Conservation (phyloP, 805 yeast species). For the Candida caryicola region DNA sequence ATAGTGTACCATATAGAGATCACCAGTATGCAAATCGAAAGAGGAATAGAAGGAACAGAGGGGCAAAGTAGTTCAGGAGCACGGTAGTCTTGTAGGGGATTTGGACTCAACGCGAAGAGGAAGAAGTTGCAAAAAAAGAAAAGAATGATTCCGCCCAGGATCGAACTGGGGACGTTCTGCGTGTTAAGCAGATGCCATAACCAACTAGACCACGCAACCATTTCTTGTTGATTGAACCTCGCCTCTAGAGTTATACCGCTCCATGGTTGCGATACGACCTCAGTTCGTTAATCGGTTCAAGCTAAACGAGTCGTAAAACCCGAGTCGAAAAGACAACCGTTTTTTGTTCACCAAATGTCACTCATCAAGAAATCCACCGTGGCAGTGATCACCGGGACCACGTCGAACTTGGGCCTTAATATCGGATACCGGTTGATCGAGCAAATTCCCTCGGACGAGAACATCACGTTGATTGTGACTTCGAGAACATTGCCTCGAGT, state of each 20-base stretch:
- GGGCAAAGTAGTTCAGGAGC: not conserved
- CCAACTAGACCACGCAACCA: slow-evolving; percentile 99
- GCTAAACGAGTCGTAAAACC: no score
- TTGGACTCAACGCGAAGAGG: no score
- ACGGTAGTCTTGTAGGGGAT: no score
- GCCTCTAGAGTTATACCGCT: no score
- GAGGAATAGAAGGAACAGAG: not conserved
- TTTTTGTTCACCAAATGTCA: no score
- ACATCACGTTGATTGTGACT: slow-evolving; percentile 80
- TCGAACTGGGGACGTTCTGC: slow-evolving; percentile 99
- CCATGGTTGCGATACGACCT: no score
- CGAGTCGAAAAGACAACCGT: no score
- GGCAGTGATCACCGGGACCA: slow-evolving; percentile 42
- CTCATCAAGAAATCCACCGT: slow-evolving; percentile 24
- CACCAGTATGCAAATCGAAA: not conserved
- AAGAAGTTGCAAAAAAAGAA: slow-evolving; percentile 4
- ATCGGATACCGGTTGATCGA: slow-evolving; percentile 78
- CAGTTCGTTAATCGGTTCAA: no score
- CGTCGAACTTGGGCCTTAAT: slow-evolving; percentile 77
- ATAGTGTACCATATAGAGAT: not conserved
- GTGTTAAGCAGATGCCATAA: slow-evolving; percentile 99
- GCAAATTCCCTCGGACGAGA: slow-evolving; percentile 47
- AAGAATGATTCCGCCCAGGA: slow-evolving; percentile 96
- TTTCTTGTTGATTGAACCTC: slow-evolving; percentile 8
- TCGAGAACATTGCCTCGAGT: slow-evolving; percentile 87